Evolutionary conservation across 169 alveolate species (phyloP).

Genomic region (Eimeria praecox): DNA sequence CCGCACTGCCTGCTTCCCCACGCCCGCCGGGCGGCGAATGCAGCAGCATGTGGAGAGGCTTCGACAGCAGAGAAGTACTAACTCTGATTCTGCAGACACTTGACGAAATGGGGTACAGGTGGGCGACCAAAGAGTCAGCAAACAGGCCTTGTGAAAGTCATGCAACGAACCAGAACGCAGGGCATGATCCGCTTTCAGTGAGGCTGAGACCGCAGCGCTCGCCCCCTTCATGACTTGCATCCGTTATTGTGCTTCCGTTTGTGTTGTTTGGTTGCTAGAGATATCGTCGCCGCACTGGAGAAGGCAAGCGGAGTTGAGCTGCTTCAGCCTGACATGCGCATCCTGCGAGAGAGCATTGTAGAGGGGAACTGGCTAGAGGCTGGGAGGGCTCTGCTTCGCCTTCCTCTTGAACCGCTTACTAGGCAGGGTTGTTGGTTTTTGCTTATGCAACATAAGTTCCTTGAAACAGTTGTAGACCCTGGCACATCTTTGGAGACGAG

Average conservation of each 20-base stretch:
- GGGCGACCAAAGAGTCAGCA: background rate
- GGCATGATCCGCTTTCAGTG: background rate
- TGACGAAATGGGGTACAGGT: slow-evolving; percentile 75
- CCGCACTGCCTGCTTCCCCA: background rate
- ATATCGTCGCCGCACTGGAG: slow-evolving; percentile 59
- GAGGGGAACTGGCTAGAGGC: slow-evolving; percentile 71
- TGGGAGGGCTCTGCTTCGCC: slow-evolving; percentile 62
- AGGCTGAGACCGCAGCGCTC: background rate
- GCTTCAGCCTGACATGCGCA: slow-evolving; percentile 75
- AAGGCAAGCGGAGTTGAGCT: slow-evolving; percentile 71
- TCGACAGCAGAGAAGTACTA: slow-evolving; percentile 59
- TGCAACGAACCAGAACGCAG: too few species aligned
- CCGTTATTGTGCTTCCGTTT: background rate
- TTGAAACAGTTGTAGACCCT: slow-evolving; percentile 44
- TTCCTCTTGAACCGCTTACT: slow-evolving; percentile 59
- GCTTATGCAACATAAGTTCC: slow-evolving; percentile 62
- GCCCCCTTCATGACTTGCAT: background rate
- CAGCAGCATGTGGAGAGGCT: slow-evolving; percentile 63
- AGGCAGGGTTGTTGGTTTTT: slow-evolving; percentile 71
- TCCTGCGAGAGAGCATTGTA: slow-evolving; percentile 1
- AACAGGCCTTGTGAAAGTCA: background rate
- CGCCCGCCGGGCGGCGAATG: slow-evolving; percentile 6
- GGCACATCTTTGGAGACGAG: slow-evolving; percentile 6
- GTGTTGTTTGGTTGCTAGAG: slow-evolving; percentile 3
- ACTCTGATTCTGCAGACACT: slow-evolving; percentile 47